These are phyloP conservation scores for Euphorbia celastroides DNA, from an alignment of 441 rosid genomes.

Conservation along the genomic window DNA sequence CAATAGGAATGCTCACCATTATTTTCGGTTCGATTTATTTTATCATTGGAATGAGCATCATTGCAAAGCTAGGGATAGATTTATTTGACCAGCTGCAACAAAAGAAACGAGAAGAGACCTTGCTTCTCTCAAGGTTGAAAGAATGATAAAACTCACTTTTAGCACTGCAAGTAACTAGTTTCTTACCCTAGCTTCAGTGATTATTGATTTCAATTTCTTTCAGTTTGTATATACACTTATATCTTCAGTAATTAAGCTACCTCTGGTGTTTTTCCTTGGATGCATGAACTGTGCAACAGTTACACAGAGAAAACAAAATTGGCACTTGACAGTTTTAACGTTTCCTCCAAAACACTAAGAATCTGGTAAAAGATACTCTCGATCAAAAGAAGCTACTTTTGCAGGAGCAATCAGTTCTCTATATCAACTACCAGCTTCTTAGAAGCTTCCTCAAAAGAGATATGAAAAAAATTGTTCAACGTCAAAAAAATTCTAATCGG, in stretches of 20 bases:
- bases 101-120: conserved; percentile 1
- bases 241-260: not conserved
- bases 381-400: not conserved
- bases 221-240: not conserved
- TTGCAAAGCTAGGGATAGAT: conserved; percentile 27
- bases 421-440: not conserved
- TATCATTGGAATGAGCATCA: conserved; percentile 25
- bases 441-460: not conserved
- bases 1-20: conserved; percentile 27
- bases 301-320: no score
- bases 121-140: conserved; percentile 12
- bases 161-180: not conserved
- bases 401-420: not conserved
- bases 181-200: not conserved
- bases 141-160: conserved; percentile 3
- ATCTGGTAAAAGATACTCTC: not conserved
- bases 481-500: not conserved
- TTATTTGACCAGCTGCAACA: conserved; percentile 15
- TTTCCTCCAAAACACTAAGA: not conserved
- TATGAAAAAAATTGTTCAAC: not conserved
- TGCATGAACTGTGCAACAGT: not conserved
- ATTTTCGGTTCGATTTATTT: conserved; percentile 27
- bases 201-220: not conserved
- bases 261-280: not conserved
- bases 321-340: not conserved